Conservation (phyloP, 148 eudicot species). For the Dysphania ambrosioides region DNA sequence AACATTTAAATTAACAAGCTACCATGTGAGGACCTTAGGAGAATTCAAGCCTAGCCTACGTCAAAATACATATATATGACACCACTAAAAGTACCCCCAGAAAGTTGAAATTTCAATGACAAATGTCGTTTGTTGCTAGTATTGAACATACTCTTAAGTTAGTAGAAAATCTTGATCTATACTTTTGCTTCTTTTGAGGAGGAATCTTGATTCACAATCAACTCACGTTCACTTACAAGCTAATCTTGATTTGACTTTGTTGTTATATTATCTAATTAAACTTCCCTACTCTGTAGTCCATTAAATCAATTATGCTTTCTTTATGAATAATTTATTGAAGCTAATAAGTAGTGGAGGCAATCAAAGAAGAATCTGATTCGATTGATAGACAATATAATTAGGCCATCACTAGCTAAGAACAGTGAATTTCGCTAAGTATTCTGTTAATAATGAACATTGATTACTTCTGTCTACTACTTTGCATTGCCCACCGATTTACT, state of each 20-base stretch:
- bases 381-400: neutral
- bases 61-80: too few relatives aligned
- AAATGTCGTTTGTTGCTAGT: neutral
- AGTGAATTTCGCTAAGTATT: too few relatives aligned
- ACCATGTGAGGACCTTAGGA: too few relatives aligned
- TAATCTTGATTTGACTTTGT: slow-evolving; percentile 10
- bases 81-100: neutral
- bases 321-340: neutral
- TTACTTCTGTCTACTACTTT: too few relatives aligned
- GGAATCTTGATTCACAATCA: too few relatives aligned
- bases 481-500: too few relatives aligned
- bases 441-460: too few relatives aligned
- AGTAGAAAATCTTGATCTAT: neutral
- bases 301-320: neutral
- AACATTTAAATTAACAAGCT: too few relatives aligned
- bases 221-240: too few relatives aligned
- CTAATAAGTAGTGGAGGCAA: neutral
- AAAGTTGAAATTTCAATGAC: neutral
- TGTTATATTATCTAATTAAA: neutral
- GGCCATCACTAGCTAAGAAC: too few relatives aligned
- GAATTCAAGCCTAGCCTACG: too few relatives aligned
- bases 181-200: too few relatives aligned
- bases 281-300: slow-evolving; percentile 7
- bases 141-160: neutral
- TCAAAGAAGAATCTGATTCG: neutral